Base-by-base conservation (phyloP, 2,329 filamentous ascomycete species). In the Calonectria henricotiae region DNA sequence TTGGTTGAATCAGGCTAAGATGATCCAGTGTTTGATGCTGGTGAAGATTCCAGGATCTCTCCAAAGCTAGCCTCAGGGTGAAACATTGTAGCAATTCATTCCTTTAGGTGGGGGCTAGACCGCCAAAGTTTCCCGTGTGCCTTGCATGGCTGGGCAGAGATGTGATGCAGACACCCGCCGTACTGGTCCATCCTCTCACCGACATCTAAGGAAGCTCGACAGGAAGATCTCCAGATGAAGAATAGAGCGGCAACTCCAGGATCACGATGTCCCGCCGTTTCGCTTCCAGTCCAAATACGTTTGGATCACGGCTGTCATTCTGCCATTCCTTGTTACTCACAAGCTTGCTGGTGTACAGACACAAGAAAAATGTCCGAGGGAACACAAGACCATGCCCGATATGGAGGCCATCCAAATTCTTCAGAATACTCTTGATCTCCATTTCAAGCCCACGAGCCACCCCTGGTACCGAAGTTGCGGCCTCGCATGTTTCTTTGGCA, bases 311-410 rank as follows among this genome's bases (percentile, higher is more conserved):
- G 71, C 73, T 77, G 76, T 76, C 75, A 78, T 67, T 71, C 71
- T 69, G 73, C 70, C 68, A 54, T 63, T 61, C 70, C 62, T 73
- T 71, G 81, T 82, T 77, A 79, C 79, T 79, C 80, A 81, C 79
- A 79, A 80, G 79, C 79, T 75, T 77, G 75, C 75, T 73, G 75
- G 79, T 69, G 82, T 82, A 84, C 83, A 84, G 82, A 76, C 77
- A 81, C 80, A 81, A 74, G 71, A 76, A 80, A 81, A 81, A 77
- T 80, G 76, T 78, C 80, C 79, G 80, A 81, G 74, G 79, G 79
- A 76, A 80, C 79, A 84, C 79, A 80, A 79, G 71, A 46, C 73
- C 67, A 73, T 74, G 69, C 69, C 73, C 74, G 49, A 75, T 75
- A 67, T 66, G 74, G 69, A 65, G 62, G 61, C 58, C 63, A 61